Conservation (phyloP, 306 rosid species). For the Trifolium repens region DNA sequence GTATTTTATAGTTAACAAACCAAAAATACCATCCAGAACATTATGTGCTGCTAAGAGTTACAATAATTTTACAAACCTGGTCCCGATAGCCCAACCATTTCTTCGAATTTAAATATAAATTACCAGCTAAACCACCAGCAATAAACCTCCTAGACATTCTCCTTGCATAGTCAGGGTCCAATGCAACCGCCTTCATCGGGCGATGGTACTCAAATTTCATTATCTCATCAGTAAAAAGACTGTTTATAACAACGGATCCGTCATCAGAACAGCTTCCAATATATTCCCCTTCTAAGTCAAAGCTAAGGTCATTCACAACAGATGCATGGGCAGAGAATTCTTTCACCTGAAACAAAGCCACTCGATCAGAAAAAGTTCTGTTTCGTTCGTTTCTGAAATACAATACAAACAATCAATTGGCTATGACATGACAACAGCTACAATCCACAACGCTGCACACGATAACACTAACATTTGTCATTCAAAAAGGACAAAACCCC, state of each 20-base stretch:
- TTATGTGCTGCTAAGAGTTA: conserved; percentile 24
- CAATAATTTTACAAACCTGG: conserved; percentile 66
- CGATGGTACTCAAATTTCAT: conserved; percentile 93
- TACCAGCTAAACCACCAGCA: conserved; percentile 98
- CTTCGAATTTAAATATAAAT: conserved; percentile 80
- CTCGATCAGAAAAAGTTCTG: conserved; percentile 33
- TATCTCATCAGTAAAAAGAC: conserved; percentile 84
- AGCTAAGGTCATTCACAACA: conserved; percentile 88
- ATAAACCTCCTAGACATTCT: conserved; percentile 85
- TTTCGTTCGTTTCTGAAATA: conserved; percentile 8
- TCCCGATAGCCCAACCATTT: conserved; percentile 94
- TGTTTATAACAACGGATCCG: conserved; percentile 80
- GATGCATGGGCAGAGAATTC: conserved; percentile 84
- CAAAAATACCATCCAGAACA: conserved; percentile 28
- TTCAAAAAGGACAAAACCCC: not conserved
- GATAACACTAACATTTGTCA: not conserved
- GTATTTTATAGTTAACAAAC: conserved; percentile 39
- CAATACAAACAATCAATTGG: conserved; percentile 35
- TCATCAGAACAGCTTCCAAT: conserved; percentile 97
- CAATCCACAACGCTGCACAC: conserved; percentile 4
- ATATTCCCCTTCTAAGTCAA: conserved; percentile 88
- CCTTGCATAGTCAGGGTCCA: conserved; percentile 85
- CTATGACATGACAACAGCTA: conserved; percentile 27
- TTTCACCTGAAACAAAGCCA: conserved; percentile 69
- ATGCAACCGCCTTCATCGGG: conserved; percentile 91